A percentile compares a stretch with the other conserved stretches of the same genome.
Evolutionary conservation across 495 filamentous ascomycete genomes (phyloP).

Genomic region (Penicillium bialowiezense): DNA sequence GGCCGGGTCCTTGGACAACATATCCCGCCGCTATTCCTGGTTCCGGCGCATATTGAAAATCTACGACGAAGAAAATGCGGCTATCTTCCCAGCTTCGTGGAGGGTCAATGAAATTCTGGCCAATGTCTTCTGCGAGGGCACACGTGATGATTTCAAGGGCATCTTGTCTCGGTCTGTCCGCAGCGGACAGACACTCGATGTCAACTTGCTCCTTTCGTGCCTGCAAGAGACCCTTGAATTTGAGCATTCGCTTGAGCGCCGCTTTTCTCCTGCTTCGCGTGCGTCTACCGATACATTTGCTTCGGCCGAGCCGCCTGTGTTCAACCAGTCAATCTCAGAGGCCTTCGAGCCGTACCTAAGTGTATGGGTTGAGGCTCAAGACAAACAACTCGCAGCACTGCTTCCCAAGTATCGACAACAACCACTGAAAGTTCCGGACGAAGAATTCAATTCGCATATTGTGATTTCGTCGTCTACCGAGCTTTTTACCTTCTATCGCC

Average conservation of each 20-base stretch:
- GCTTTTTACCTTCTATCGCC: constrained; percentile 93
- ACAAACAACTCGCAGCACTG: constrained; percentile 79
- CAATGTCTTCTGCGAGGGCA: constrained; percentile 91
- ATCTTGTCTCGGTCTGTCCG: constrained; percentile 87
- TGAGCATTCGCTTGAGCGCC: constrained; percentile 83
- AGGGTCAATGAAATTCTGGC: constrained; percentile 87
- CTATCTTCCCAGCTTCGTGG: constrained; percentile 86
- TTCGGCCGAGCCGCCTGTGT: constrained; percentile 74
- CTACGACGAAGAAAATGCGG: constrained; percentile 90
- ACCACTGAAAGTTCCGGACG: constrained; percentile 74
- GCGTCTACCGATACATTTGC: constrained; percentile 90
- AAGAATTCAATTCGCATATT: constrained; percentile 88
- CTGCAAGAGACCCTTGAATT: constrained; percentile 97
- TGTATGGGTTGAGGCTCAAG: constrained; percentile 95
- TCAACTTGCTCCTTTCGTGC: constrained; percentile 87
- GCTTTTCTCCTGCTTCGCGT: constrained; percentile 74
- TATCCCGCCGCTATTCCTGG: constrained; percentile 92
- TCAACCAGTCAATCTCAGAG: constrained; percentile 91
- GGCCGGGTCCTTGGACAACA: constrained; percentile 95
- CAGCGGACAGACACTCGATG: constrained; percentile 82
- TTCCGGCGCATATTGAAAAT: constrained; percentile 94
- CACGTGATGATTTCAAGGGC: constrained; percentile 89
- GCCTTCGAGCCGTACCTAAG: constrained; percentile 97
- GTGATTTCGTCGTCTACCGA: constrained; percentile 94
- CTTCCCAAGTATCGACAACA: constrained; percentile 88